A percentile compares a stretch with the other conserved stretches of the same genome.
phyloP scores from a whole-genome alignment of 2,329 filamentous ascomycete genomes.

The Trichoderma sp. region DNA sequence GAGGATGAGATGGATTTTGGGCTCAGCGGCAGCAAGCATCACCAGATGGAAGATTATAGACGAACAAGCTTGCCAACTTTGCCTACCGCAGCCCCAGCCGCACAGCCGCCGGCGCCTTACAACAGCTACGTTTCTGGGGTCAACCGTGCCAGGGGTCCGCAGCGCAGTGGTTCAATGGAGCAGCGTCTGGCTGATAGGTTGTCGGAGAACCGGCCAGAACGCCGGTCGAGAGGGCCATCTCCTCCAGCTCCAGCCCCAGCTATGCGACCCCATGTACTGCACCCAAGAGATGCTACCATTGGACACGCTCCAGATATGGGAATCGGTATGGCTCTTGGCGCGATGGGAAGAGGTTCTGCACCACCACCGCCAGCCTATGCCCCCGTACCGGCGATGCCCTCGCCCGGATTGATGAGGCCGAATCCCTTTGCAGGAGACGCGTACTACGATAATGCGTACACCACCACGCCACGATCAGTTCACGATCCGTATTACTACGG shows the following conservation, averaged over 20 bases:
- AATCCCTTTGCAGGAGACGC: slow-evolving; percentile 27
- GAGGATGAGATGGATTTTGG: slow-evolving; percentile 45
- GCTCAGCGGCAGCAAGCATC: slow-evolving; percentile 54
- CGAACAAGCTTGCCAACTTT: slow-evolving; percentile 32
- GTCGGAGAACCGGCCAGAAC: slow-evolving; percentile 43
- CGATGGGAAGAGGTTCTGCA: slow-evolving; percentile 18
- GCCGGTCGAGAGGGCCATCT: slow-evolving; percentile 16
- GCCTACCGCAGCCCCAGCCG: slow-evolving; percentile 26
- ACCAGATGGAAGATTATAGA: slow-evolving; percentile 62
- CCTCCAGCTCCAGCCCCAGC: slow-evolving; percentile 24
- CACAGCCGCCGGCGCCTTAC: slow-evolving; percentile 33
- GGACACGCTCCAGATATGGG: slow-evolving; percentile 16
- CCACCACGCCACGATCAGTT: slow-evolving; percentile 32
- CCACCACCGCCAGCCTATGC: slow-evolving; percentile 36
- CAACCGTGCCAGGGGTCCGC: slow-evolving; percentile 44
- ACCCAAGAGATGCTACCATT: slow-evolving; percentile 5
- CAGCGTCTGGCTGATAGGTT: slow-evolving; percentile 54
- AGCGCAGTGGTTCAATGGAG: slow-evolving; percentile 48
- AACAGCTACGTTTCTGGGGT: slow-evolving; percentile 44
- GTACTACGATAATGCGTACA: slow-evolving; percentile 39
- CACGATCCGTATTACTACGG: slow-evolving; percentile 20
- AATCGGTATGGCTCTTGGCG: slow-evolving; percentile 10
- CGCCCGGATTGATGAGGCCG: slow-evolving; percentile 36
- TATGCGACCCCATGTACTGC: slow-evolving; percentile 25
- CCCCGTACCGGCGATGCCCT: slow-evolving; percentile 32